Base-by-base conservation (phyloP, 2,329 filamentous ascomycete species). In the Elsinoe arachidis region DNA sequence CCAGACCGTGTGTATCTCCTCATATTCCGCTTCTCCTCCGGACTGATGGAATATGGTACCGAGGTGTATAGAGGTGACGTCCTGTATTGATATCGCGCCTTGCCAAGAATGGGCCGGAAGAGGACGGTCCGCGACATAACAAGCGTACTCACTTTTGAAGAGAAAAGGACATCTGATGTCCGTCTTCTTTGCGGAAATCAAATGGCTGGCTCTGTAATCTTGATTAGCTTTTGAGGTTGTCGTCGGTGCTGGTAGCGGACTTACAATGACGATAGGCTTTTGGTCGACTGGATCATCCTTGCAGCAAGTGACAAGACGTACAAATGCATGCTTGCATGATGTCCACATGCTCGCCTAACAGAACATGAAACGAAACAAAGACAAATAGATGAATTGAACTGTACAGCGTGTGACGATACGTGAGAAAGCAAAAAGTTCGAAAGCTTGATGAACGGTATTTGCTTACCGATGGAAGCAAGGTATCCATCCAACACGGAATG, bases 121-220 rank as follows among this genome's bases (percentile, higher is more conserved):
- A 14, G 17, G 17, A 14, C n/a, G 33, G 5, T 53, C 49, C 49
- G 49, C 10, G 23, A 17, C 30, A 23, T 7, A 21, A 14, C 9
- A 21, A 38, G 49, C 19, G 14, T 15, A 53, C 49, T 34, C 26
- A 53, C 49, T 39, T 39, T 53, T 38, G 49, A 23, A 39, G 12
- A 38, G 49, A 14, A n/a, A 39, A 39, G 19, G 49, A 21, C 49
- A 53, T 53, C 12, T 38, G 33, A 39, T 53, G 49, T 39, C 49
- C 49, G 34, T 53, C 49, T 53, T 39, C 34, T 53, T 53, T 53
- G 34, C 49, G 49, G 34, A 53, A 53, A 39, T 53, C 49, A 21
- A 38, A 53, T 38, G 49, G 49, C 33, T 53, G 30, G 26, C 49
- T 53, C 49, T 53, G 34, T 37, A 17, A 35, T 53, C 26, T 53